Base-by-base conservation (phyloP, 495 filamentous ascomycete species). In the Penicillium arizonense region DNA sequence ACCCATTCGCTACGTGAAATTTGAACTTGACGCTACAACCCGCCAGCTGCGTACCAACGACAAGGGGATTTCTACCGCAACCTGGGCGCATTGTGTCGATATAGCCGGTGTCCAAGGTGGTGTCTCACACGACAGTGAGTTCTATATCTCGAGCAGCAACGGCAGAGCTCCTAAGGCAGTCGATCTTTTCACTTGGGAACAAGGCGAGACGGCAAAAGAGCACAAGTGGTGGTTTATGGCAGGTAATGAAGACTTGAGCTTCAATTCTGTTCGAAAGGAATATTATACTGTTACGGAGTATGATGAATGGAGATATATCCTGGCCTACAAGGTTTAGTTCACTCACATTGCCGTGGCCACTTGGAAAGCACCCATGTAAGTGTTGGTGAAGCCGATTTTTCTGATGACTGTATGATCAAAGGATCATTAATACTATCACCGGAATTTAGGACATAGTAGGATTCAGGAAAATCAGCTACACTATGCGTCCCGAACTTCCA, bases 271-370 rank as follows among this genome's bases (percentile, higher is more conserved):
- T 12, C 44, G 47, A 8, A 46, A 46, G 56, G 59, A 62, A 51
- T 65, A 58, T 37, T 65, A 65, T 52, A 62, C 62, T 24, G 54
- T 62, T 26, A 65, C 62, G 1, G 62, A 65, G 48, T 61, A 65
- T 40, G 50, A 50, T 13, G 40, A 21, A 1, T 45, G 41, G 14
- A 20, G 62, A 21, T 62, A 52, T 30, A 55, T 61, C 36, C 18
- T 65, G 11, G 37, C 59, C 11, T 63, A 63, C 35, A 60, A 59
- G 39, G 57, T 47, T 4, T 57, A 43, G 34, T 14, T 18, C n/a
- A n/a, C n/a, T n/a, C n/a, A n/a, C n/a, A n/a, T n/a, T n/a, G n/a
- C n/a, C n/a, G n/a, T n/a, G n/a, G n/a, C n/a, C n/a, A n/a, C n/a
- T n/a, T n/a, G n/a, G n/a, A n/a, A n/a, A n/a, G n/a, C n/a, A n/a